phyloP scores from a whole-genome alignment of 768 basidiomycete genomes.

The Saitozyma podzolica region DNA sequence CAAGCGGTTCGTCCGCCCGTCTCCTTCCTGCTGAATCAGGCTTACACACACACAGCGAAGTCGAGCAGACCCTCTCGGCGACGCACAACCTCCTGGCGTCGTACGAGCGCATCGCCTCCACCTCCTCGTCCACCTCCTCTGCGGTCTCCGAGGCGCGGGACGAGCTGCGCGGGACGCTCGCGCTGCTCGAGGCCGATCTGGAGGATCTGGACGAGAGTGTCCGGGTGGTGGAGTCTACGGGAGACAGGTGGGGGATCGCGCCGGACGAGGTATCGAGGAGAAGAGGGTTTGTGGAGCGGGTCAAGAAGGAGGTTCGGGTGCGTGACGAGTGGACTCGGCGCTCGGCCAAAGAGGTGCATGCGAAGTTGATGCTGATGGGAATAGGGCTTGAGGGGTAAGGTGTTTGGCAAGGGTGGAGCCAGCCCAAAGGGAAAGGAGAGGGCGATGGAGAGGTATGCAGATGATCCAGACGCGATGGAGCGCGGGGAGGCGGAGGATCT shows the following conservation, averaged over 20 bases:
- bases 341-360: neutral
- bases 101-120: conserved; percentile 6
- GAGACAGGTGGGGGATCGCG: conserved; percentile 80
- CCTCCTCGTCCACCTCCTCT: conserved; percentile 13
- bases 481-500: conserved; percentile 55
- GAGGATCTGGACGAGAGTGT: conserved; percentile 95
- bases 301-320: conserved; percentile 78
- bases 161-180: conserved; percentile 74
- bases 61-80: conserved; percentile 30
- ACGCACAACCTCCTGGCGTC: conserved; percentile 20
- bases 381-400: conserved; percentile 13
- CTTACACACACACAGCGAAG: conserved; percentile 25
- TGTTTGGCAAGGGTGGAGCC: conserved; percentile 4
- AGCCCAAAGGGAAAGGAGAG: conserved; percentile 20
- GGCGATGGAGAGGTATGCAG: conserved; percentile 23
- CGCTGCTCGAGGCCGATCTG: conserved; percentile 77
- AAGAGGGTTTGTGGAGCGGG: conserved; percentile 71
- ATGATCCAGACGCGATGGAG: conserved; percentile 31
- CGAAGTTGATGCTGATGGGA: neutral
- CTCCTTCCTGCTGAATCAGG: neutral
- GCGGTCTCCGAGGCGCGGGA: conserved; percentile 35
- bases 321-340: conserved; percentile 34
- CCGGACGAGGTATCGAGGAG: conserved; percentile 73
- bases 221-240: conserved; percentile 80
- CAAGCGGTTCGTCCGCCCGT: conserved; percentile 29